These are phyloP conservation scores for Dioscorea dumetorum DNA, from an alignment of 106 monocot genomes.

Conservation along the genomic window DNA sequence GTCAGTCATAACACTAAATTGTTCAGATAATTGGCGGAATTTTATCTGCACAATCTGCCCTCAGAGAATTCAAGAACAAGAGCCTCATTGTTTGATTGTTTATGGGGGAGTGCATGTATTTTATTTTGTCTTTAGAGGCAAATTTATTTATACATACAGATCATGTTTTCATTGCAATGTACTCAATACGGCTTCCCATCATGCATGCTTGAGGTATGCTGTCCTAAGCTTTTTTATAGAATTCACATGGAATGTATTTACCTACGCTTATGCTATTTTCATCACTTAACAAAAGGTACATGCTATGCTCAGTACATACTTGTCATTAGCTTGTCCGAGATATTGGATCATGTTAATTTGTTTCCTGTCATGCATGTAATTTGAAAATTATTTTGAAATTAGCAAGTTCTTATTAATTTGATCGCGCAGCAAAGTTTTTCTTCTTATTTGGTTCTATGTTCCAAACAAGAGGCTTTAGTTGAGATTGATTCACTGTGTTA, in stretches of 20 bases:
- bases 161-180: too few species aligned
- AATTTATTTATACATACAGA: background rate
- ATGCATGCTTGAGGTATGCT: background rate
- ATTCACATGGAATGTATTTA: background rate
- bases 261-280: background rate
- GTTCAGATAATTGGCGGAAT: slow-evolving; percentile 47
- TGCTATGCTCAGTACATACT: background rate
- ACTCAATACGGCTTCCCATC: too few species aligned
- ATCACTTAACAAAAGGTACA: background rate
- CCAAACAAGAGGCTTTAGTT: background rate
- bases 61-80: background rate
- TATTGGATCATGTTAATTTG: background rate
- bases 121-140: background rate
- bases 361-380: background rate
- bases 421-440: slow-evolving; percentile 52
- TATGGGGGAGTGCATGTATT: background rate
- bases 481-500: too few species aligned
- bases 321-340: background rate
- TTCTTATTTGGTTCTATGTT: background rate
- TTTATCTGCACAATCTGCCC: background rate
- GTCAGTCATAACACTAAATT: slow-evolving; percentile 76
- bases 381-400: slow-evolving; percentile 1
- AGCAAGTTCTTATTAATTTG: slow-evolving; percentile 93
- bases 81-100: too few species aligned
- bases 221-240: background rate